These are phyloP conservation scores for Fomes fomentarius DNA, from an alignment of 1,284 basidiomycete species.

Conservation along the genomic window DNA sequence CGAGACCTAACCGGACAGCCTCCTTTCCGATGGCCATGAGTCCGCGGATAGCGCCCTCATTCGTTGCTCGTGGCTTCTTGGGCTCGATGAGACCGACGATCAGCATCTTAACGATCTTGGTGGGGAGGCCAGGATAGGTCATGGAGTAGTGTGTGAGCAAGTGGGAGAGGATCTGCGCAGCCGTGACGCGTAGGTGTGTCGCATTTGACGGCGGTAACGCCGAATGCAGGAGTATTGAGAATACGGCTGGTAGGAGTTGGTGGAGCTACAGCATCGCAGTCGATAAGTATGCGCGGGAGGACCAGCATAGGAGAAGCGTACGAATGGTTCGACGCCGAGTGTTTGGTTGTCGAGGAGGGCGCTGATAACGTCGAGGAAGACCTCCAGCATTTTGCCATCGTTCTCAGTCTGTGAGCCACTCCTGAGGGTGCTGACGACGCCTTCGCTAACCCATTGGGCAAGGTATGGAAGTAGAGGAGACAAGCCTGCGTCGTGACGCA, in stretches of 20 bases:
- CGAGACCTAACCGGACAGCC: slow-evolving; percentile 77
- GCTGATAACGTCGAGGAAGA: slow-evolving; percentile 81
- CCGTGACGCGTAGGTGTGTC: slow-evolving; percentile 70
- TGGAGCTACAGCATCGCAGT: slow-evolving; percentile 90
- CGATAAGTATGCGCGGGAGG: too few relatives aligned
- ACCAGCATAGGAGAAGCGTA: slow-evolving; percentile 36
- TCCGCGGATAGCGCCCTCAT: slow-evolving; percentile 87
- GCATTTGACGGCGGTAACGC: slow-evolving; percentile 65
- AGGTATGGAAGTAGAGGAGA: slow-evolving; percentile 96
- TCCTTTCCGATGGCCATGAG: slow-evolving; percentile 83
- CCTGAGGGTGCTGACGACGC: slow-evolving; percentile 70
- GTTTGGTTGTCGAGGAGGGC: slow-evolving; percentile 84
- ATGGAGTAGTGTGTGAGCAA: slow-evolving; percentile 79
- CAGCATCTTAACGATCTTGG: slow-evolving; percentile 92
- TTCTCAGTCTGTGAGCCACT: slow-evolving; percentile 61
- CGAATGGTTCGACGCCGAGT: slow-evolving; percentile 96
- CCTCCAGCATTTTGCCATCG: slow-evolving; percentile 72
- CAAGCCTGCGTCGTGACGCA: slow-evolving; percentile 89
- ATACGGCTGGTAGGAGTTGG: slow-evolving; percentile 91
- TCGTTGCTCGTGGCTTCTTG: slow-evolving; percentile 72
- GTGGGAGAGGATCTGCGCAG: slow-evolving; percentile 83
- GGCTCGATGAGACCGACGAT: slow-evolving; percentile 81
- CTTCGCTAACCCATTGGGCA: slow-evolving; percentile 93
- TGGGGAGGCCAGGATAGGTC: slow-evolving; percentile 83
- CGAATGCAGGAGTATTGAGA: slow-evolving; percentile 90